Conservation (phyloP, 139 green algal species). For the Pseudopediastrum boryanum region DNA sequence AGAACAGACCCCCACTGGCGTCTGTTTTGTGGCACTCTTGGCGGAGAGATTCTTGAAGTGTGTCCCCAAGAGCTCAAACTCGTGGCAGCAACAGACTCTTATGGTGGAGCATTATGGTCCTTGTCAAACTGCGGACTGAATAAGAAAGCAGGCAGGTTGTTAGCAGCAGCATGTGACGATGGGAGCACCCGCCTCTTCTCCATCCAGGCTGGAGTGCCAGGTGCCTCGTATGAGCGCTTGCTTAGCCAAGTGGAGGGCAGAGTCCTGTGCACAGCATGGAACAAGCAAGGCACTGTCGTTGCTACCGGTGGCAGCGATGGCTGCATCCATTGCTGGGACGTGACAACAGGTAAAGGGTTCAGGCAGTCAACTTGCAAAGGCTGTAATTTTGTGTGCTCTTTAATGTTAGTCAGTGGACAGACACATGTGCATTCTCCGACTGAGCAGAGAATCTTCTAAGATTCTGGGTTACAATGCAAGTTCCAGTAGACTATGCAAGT, state of each 20-base stretch:
- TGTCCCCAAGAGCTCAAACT: conserved; percentile 32
- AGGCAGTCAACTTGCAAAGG: too few species aligned
- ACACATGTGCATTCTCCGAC: too few species aligned
- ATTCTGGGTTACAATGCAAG: too few species aligned
- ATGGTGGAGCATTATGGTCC: conserved; percentile 87
- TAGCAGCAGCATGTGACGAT: conserved; percentile 93
- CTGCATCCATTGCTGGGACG: conserved; percentile 64
- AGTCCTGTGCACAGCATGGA: conserved; percentile 80
- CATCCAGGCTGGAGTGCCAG: conserved; percentile 57
- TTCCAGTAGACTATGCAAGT: too few species aligned
- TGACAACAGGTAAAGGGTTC: conserved; percentile 8
- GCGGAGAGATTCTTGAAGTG: conserved; percentile 79
- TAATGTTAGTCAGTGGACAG: too few species aligned
- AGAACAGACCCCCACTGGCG: conserved; percentile 44
- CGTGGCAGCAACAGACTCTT: conserved; percentile 56
- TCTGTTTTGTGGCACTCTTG: conserved; percentile 77
- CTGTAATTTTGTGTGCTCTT: too few species aligned
- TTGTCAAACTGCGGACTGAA: too few species aligned
- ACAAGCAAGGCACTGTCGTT: conserved; percentile 62
- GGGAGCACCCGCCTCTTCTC: conserved; percentile 83
- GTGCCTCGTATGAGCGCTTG: conserved; percentile 58
- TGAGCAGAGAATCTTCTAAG: too few species aligned
- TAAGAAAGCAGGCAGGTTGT: not conserved
- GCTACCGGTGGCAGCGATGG: conserved; percentile 70
- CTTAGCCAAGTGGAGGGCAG: conserved; percentile 67